Percentiles rank a stretch among this genome's conserved stretches.
These are phyloP conservation scores for Fusarium humuli DNA, from an alignment of 2,329 filamentous ascomycete genomes.

Conservation along the genomic window DNA sequence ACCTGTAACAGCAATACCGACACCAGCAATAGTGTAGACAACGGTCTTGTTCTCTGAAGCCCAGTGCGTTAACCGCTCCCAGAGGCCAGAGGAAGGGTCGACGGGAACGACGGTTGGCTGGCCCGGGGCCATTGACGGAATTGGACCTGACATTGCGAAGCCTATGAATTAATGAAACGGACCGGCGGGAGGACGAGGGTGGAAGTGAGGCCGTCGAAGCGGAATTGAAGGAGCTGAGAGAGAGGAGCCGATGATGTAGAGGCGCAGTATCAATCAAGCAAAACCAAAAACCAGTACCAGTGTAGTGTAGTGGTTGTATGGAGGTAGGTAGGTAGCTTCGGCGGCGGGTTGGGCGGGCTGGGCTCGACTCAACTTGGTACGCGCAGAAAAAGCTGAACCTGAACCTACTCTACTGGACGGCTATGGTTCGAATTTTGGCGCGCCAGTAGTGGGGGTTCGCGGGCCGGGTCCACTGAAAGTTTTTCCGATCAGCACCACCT, in stretches of 20 bases:
- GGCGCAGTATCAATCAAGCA: constrained; percentile 43
- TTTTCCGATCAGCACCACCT: constrained; percentile 43
- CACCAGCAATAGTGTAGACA: constrained; percentile 95
- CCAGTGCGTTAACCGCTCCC: constrained; percentile 92
- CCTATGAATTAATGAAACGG: constrained; percentile 42
- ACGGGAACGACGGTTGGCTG: constrained; percentile 61
- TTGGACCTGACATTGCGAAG: constrained; percentile 58
- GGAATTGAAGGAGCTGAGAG: constrained; percentile 42
- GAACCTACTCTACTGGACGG: constrained; percentile 22
- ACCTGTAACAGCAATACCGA: constrained; percentile 89
- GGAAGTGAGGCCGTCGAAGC: constrained; percentile 45
- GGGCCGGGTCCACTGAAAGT: constrained; percentile 46
- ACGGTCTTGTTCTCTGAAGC: constrained; percentile 94
- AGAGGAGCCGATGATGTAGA: constrained; percentile 51
- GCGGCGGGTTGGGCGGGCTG: constrained; percentile 44
- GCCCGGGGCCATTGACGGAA: constrained; percentile 61
- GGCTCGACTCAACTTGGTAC: constrained; percentile 43
- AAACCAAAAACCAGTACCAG: constrained; percentile 7
- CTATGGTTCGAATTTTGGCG: constrained; percentile 48
- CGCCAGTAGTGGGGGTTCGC: constrained; percentile 35
- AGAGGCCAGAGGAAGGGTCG: constrained; percentile 75
- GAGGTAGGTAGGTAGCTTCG: constrained; percentile 35
- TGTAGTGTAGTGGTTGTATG: constrained; percentile 6
- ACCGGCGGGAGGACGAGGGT: constrained; percentile 37
- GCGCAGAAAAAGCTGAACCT: constrained; percentile 51